Percentiles rank a stretch among this genome's conserved stretches.
Evolutionary conservation across 1,139 yeast species (phyloP).

Genomic region (Lodderomyces orthopsilosis): DNA sequence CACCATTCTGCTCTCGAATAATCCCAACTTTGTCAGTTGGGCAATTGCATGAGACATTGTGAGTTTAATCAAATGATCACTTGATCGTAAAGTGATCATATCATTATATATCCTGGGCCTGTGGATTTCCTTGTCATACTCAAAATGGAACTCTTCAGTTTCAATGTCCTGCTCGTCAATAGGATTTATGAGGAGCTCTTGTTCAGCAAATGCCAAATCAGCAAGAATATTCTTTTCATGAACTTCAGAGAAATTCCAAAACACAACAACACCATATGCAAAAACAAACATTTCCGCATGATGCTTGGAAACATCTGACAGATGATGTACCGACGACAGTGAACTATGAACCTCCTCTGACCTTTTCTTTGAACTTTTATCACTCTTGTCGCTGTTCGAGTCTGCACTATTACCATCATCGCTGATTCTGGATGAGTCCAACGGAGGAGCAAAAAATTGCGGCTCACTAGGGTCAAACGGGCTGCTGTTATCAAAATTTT

Average conservation of each 20-base stretch:
- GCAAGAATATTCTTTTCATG: constrained; percentile 94
- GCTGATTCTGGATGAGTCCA: constrained; percentile 18
- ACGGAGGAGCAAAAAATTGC: constrained; percentile 47
- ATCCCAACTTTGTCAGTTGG: constrained; percentile 86
- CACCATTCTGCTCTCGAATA: constrained; percentile 91
- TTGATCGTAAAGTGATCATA: constrained; percentile 85
- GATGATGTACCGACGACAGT: constrained; percentile 9
- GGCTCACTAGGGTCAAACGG: constrained; percentile 51
- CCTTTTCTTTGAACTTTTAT: background rate
- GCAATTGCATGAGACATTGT: constrained; percentile 97
- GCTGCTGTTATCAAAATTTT: constrained; percentile 29
- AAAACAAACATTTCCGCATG: constrained; percentile 87
- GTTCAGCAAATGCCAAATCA: constrained; percentile 76
- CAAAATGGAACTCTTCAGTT: constrained; percentile 92
- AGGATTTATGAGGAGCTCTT: constrained; percentile 65
- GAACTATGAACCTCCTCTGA: constrained; percentile 3
- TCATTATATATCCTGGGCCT: constrained; percentile 92
- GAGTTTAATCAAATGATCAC: constrained; percentile 87
- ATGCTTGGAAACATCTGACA: constrained; percentile 59
- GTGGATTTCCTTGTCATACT: constrained; percentile 75
- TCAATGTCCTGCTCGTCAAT: constrained; percentile 88
- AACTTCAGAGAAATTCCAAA: constrained; percentile 91
- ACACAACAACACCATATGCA: constrained; percentile 90
- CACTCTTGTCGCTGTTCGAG: background rate
- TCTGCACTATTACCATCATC: constrained; percentile 16